Evolutionary conservation across 2,329 filamentous ascomycete species (phyloP), one percentile per base, ranked within the genome.

Genomic region (Parastagonospora avenae): DNA sequence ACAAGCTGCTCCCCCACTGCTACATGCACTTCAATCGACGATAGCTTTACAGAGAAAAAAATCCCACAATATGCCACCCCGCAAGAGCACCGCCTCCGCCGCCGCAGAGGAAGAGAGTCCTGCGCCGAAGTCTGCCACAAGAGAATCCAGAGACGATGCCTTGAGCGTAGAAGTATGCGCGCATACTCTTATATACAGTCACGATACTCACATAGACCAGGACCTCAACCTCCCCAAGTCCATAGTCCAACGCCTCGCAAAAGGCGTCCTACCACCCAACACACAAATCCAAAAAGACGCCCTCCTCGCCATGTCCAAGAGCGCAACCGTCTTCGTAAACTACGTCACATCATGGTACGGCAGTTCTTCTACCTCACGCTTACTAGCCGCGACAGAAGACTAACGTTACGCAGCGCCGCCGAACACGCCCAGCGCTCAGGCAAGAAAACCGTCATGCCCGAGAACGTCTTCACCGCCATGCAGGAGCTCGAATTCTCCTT

Each of bases 221-320:
- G 90, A 93, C 68, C 82, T 92, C 49, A 86, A 81, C 54, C 80
- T 94, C 11, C 90, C 90, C 29, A 91, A 90, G 68, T 91, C 89
- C 6, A 91, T 93, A 74, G 87, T 93, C 59, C 89, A 88, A 46
- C 82, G 90, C 46, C 80, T 94, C 30, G 88, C 89, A 35, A 93
- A 93, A 76, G 88, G 89, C 35, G 89, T 91, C 5, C 78, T 94
- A 4, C 90, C 90, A 1, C 81, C 89, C 5, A 92, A 92, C 69
- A 92, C 90, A 4, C 88, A 91, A 74, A 90, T 93, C 42, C 89
- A 93, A 71, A 90, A 87, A 66, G 91, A 92, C 76, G 90, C 90
- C 36, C 83, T 92, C 47, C 76, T 91, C 44, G 90, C 90, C 8
- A 82, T 94, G 77, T 88, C 85, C 60, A 92, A 92, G 76, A 89